These are phyloP conservation scores for Solanum verrucosum DNA, from an alignment of 257 asterid species.

Conservation along the genomic window DNA sequence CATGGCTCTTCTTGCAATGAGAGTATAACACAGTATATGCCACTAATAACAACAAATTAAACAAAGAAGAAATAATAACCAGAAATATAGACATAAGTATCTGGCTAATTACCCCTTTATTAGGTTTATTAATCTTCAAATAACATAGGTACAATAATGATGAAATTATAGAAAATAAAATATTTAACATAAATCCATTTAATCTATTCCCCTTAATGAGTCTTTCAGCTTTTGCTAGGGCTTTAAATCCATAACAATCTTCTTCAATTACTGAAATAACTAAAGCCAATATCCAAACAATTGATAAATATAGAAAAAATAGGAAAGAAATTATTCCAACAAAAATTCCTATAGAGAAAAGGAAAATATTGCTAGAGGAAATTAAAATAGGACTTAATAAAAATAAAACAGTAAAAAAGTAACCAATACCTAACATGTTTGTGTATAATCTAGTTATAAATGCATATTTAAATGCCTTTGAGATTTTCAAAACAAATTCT, in stretches of 20 bases:
- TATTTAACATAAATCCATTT: conserved; percentile 30
- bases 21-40: conserved; percentile 37
- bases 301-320: conserved; percentile 8
- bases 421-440: conserved; percentile 9
- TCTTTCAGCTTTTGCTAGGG: conserved; percentile 23
- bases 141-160: not conserved
- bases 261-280: conserved; percentile 39
- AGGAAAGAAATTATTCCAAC: not conserved
- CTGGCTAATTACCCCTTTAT: not conserved
- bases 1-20: conserved; percentile 39
- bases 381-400: not conserved
- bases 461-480: conserved; percentile 5
- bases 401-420: not conserved
- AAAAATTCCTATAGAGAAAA: not conserved
- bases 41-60: conserved; percentile 13
- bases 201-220: conserved; percentile 34
- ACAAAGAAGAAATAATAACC: conserved; percentile 6
- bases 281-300: conserved; percentile 7
- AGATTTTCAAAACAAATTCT: not conserved
- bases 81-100: not conserved
- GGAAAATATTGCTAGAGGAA: not conserved
- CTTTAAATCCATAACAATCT: conserved; percentile 23
- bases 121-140: not conserved
- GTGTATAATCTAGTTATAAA: conserved; percentile 20
- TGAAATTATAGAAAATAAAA: not conserved